Evolutionary conservation across 768 basidiomycete species (phyloP).

Genomic region (Amylocystis lapponica): DNA sequence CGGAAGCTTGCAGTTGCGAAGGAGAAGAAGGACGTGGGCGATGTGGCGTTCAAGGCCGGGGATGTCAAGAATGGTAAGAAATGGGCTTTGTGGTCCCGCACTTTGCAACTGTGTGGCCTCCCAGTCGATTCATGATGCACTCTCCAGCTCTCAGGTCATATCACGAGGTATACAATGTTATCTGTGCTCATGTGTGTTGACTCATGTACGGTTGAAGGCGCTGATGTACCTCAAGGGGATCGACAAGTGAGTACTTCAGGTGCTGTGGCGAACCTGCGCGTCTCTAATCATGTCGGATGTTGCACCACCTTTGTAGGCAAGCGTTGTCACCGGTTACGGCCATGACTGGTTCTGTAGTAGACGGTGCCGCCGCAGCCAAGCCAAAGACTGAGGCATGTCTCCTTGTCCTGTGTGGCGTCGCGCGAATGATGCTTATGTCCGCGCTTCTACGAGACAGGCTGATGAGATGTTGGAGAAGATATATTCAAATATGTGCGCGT

Average conservation of each 20-base stretch:
- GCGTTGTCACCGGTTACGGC: slow-evolving; percentile 3
- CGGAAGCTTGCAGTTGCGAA: slow-evolving; percentile 56
- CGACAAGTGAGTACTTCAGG: slow-evolving; percentile 49
- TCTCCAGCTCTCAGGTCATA: slow-evolving; percentile 57
- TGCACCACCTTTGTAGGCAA: slow-evolving; percentile 9
- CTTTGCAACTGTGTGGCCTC: neutral
- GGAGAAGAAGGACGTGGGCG: slow-evolving; percentile 31
- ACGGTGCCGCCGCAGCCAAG: slow-evolving; percentile 29
- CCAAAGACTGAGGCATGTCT: slow-evolving; percentile 60
- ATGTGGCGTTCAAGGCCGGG: slow-evolving; percentile 30
- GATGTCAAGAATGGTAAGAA: slow-evolving; percentile 27
- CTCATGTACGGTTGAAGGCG: too few species aligned
- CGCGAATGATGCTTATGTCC: neutral
- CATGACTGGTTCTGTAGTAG: slow-evolving; percentile 6
- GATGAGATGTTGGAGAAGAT: slow-evolving; percentile 77
- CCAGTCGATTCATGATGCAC: slow-evolving; percentile 4
- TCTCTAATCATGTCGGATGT: neutral
- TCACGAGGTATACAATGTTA: slow-evolving; percentile 49
- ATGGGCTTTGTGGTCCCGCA: neutral
- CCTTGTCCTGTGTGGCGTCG: neutral
- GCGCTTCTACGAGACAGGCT: slow-evolving; percentile 36
- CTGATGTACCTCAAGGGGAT: slow-evolving; percentile 70
- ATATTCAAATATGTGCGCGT: slow-evolving; percentile 81
- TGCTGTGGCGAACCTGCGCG: neutral
- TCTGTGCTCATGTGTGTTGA: slow-evolving; percentile 6